Percentiles rank a stretch among this genome's conserved stretches.
phyloP scores from a whole-genome alignment of 2,329 filamentous ascomycete genomes.

The Aspergillus melleus region DNA sequence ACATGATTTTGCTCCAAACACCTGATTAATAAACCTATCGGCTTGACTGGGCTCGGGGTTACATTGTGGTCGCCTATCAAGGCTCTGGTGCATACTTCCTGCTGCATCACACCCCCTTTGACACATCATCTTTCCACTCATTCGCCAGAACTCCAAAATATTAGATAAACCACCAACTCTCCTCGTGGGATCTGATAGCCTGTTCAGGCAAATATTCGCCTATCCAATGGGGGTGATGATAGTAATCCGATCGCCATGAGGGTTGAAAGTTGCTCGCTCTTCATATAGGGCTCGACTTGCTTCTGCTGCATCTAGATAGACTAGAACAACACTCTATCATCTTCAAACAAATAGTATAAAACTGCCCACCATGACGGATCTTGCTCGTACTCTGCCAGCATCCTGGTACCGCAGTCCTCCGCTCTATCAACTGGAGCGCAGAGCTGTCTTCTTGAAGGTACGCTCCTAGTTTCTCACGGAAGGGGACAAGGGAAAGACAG shows the following conservation, averaged over 20 bases:
- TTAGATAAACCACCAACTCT: conserved; percentile 3
- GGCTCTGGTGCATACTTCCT: neutral
- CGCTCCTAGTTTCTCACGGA: neutral
- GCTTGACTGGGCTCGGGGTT: neutral
- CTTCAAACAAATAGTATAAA: neutral
- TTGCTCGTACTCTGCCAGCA: conserved; percentile 49
- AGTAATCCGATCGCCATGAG: neutral
- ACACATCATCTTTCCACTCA: conserved; percentile 11
- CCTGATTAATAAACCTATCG: no score
- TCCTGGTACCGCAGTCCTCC: conserved; percentile 54
- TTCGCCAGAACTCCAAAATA: conserved; percentile 1
- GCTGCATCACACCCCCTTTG: neutral
- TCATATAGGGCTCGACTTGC: neutral
- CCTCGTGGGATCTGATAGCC: conserved; percentile 29
- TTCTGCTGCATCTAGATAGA: neutral
- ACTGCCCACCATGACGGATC: conserved; percentile 31
- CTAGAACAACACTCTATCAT: neutral
- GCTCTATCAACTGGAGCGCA: conserved; percentile 52
- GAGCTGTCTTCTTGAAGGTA: conserved; percentile 53
- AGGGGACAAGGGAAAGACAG: neutral
- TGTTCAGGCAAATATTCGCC: conserved; percentile 34
- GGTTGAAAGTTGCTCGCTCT: conserved; percentile 4
- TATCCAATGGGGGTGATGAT: conserved; percentile 14
- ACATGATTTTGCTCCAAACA: neutral
- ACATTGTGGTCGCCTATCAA: neutral